Evolutionary conservation across 768 basidiomycete species (phyloP), one percentile per base, ranked within the genome.

Genomic region (Neoboletus magnificus): DNA sequence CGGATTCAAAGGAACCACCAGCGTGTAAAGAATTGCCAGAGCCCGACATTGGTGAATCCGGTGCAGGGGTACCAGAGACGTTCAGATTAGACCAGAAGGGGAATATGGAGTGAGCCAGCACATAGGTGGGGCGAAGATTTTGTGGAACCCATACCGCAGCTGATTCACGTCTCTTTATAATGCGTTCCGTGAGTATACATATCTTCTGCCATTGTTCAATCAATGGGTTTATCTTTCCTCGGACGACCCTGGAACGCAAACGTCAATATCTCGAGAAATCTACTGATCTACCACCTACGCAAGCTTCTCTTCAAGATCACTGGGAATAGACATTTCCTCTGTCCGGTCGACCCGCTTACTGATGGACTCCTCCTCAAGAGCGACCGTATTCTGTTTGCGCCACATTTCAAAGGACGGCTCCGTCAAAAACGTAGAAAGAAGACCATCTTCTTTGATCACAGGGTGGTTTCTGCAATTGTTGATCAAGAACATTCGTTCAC

Each of bases 141-240:
- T 83, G 77, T 71, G 67, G 68, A 72, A 72, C 73, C 77, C 91
- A 83, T 88, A 90, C 91, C 80, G 90, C 87, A 77, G 90, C 88
- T 74, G 92, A 89, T 79, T 95, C 90, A 66, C 91, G 84, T 74
- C 95, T 84, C 72, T 87, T 92, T 52, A 96, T 82, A 60, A 92
- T 82, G 57, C 93, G 87, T 74, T 98, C 96, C 20, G 87, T 82
- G 52, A 93, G 79, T 53, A 91, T 74, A 69, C 91, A 91, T 66
- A 98, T 86, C 65, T 88, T 86, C 64, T 94, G 91, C 91, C 94
- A 97, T 57, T 91, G 86, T 56, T 93, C 93, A 55, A 98, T 89
- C 39, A 96, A 75, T 3, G 83, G 77, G 42, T 75, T 79, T n/a
- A 96, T 74, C 70, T 84, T 89, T 44, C 81, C 79, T 48, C 91